Evolutionary conservation across 1,284 basidiomycete species (phyloP).

Genomic region (Boletus semigastroideus): DNA sequence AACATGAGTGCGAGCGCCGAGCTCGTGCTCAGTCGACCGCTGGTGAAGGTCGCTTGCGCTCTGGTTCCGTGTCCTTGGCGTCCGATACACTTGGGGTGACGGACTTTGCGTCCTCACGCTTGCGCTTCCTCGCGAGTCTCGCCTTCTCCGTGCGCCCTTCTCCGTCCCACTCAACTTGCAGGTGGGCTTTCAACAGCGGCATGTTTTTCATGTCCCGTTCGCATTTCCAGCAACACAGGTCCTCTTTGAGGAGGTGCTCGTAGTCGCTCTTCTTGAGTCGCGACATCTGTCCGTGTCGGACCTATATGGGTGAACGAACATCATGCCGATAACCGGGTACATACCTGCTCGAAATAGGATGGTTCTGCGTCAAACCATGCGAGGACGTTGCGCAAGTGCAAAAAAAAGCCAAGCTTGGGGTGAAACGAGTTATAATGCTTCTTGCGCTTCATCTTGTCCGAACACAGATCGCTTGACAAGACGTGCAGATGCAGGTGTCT

Average conservation of each 20-base stretch:
- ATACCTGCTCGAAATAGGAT: constrained; percentile 52
- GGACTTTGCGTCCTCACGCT: constrained; percentile 20
- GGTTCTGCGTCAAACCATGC: constrained; percentile 69
- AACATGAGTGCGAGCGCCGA: background rate
- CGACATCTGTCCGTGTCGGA: constrained; percentile 44
- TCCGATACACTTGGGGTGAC: background rate
- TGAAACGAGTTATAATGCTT: constrained; percentile 96
- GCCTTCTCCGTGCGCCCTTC: constrained; percentile 40
- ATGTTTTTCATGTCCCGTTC: constrained; percentile 64
- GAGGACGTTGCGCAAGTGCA: constrained; percentile 74
- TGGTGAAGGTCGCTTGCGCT: constrained; percentile 15
- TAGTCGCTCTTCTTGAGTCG: constrained; percentile 52
- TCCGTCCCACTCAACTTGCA: constrained; percentile 62
- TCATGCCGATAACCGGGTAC: constrained; percentile 20
- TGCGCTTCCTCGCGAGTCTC: constrained; percentile 38
- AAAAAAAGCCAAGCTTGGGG: constrained; percentile 84
- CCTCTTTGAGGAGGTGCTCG: constrained; percentile 66
- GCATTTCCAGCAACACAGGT: constrained; percentile 72
- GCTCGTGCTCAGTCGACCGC: constrained; percentile 7
- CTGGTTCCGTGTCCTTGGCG: constrained; percentile 1
- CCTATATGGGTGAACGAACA: background rate
- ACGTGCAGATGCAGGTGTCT: constrained; percentile 90
- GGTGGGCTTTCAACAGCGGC: constrained; percentile 72
- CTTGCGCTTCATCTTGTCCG: constrained; percentile 80
- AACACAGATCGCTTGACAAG: constrained; percentile 80